Evolutionary conservation across 2,329 filamentous ascomycete species (phyloP), one percentile per base, ranked within the genome.

Genomic region (Monosporascus sp.): DNA sequence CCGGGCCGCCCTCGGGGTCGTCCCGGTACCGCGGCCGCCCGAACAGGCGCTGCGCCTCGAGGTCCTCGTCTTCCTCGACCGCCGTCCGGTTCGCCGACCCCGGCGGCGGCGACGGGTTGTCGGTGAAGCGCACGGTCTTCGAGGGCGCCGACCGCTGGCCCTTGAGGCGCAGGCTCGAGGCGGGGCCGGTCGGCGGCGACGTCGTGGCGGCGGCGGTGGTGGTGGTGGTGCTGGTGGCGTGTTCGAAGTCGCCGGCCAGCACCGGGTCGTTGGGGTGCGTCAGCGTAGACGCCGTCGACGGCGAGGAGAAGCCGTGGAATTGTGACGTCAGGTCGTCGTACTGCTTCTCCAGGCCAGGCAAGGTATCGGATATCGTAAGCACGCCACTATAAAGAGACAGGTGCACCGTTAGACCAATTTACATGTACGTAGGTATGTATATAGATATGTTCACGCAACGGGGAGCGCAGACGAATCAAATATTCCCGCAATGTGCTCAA

Each of bases 81-180:
- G 20, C 43, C 14, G n/a, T 24, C 26, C 26, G 22, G 43, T 27
- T 22, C 20, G 22, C 49, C 49, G 55, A 66, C 60, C 55, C 61
- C 56, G 55, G 63, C 57, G 60, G 71, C 63, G 40, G 70, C 64
- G 44, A 62, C 51, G 48, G 80, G 77, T 81, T 79, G 71, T 95
- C 88, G 67, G 84, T 86, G 80, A 96, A 96, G 55, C 91, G 88
- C 46, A 96, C 91, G n/a, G 86, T 87, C 71, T 94, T 93, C 51
- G 17, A n/a, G n/a, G 83, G 67, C 46, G 71, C 70, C 54, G 66
- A 64, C 49, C 62, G 55, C 59, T 60, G 61, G 59, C 60, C 56
- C 64, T 68, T 66, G 66, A 67, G 66, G 66, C 65, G 54, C 1
- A 62, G 61, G 51, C 57, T 57, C 40, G 58, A 62, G 7, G 61